Conservation (phyloP, 352 stramenopile genomes). For the Phytophthora cactorum region DNA sequence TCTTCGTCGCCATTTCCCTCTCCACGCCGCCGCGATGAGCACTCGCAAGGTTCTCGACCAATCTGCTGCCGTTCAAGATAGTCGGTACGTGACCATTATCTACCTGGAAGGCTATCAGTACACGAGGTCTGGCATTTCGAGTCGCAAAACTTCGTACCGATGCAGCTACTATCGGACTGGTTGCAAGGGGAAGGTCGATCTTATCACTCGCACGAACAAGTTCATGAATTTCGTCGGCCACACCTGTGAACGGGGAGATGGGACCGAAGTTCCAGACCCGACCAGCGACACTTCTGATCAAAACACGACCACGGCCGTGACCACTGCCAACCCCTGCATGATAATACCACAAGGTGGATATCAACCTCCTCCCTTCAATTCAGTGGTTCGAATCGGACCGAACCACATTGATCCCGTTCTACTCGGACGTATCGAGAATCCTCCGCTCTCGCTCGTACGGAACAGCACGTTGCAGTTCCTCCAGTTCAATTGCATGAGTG, state of each 20-base stretch:
- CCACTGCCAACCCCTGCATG: background rate
- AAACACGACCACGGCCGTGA: background rate
- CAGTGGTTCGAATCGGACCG: background rate
- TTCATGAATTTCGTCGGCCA: conserved; percentile 5
- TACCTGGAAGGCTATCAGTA: too few relatives aligned
- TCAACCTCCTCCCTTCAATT: background rate
- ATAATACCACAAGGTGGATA: background rate
- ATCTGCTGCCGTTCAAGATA: too few relatives aligned
- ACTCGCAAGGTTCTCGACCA: too few relatives aligned
- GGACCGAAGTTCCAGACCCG: background rate
- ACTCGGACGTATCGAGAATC: conserved; percentile 8
- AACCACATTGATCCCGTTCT: conserved; percentile 5
- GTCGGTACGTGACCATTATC: too few relatives aligned
- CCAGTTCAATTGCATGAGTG: conserved; percentile 3
- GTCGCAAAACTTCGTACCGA: too few relatives aligned
- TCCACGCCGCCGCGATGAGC: too few relatives aligned
- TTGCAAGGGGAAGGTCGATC: too few relatives aligned
- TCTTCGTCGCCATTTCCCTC: background rate
- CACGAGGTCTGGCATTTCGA: too few relatives aligned
- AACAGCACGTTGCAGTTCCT: background rate
- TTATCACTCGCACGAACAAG: background rate
- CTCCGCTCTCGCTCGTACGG: conserved; percentile 3
- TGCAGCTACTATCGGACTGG: too few relatives aligned
- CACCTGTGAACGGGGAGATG: background rate
- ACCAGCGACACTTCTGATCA: background rate